These are phyloP conservation scores for Elsinoe necatrix DNA, from an alignment of 2,329 filamentous ascomycete genomes.

Conservation along the genomic window DNA sequence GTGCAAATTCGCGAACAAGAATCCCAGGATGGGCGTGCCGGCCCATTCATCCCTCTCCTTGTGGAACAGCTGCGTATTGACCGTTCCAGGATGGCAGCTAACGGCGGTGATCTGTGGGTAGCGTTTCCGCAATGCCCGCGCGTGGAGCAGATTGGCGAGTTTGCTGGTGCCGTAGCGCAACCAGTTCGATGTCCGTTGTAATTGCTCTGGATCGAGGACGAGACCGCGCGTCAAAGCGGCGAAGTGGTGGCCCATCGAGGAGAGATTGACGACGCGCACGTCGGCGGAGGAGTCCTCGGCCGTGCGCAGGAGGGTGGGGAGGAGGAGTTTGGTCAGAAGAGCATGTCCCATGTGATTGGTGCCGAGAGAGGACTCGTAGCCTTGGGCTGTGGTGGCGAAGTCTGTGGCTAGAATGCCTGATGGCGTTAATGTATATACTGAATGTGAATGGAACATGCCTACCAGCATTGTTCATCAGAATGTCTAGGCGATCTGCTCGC, in stretches of 20 bases:
- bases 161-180: conserved; percentile 43
- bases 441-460: conserved; percentile 30
- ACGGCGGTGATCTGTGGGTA: conserved; percentile 40
- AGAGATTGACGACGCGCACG: conserved; percentile 39
- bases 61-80: conserved; percentile 37
- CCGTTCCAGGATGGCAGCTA: conserved; percentile 43
- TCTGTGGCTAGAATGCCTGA: conserved; percentile 35
- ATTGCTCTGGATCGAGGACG: conserved; percentile 26
- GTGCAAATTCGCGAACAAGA: conserved; percentile 20
- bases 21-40: conserved; percentile 6
- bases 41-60: conserved; percentile 24
- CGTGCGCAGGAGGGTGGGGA: conserved; percentile 37
- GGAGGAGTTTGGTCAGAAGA: conserved; percentile 38
- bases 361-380: conserved; percentile 44
- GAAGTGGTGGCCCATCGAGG: conserved; percentile 25
- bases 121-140: conserved; percentile 33
- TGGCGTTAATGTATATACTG: conserved; percentile 39
- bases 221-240: conserved; percentile 27
- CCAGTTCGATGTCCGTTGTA: conserved; percentile 26
- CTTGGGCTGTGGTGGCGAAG: conserved; percentile 35
- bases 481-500: conserved; percentile 35
- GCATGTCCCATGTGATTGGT: conserved; percentile 47
- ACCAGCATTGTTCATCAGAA: conserved; percentile 42
- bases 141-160: conserved; percentile 43
- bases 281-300: conserved; percentile 32